Evolutionary conservation across 1,284 basidiomycete genomes (phyloP).

Genomic region (Ceratobasidium sp.): DNA sequence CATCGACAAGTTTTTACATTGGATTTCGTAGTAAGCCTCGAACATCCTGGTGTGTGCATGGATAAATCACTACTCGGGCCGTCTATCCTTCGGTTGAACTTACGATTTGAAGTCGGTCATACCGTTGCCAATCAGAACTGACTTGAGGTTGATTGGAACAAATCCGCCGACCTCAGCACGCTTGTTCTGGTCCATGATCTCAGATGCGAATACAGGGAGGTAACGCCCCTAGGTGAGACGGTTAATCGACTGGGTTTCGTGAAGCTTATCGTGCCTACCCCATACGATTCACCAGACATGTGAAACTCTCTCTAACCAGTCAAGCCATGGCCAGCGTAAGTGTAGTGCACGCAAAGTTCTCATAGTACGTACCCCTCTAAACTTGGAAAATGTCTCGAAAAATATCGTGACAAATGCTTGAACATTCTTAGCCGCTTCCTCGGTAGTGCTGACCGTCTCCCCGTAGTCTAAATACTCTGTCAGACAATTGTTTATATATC

Average conservation of each 20-base stretch:
- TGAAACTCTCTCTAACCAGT: slow-evolving; percentile 66
- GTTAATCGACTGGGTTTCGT: neutral
- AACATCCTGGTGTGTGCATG: slow-evolving; percentile 51
- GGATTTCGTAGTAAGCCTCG: slow-evolving; percentile 58
- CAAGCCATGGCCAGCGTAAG: neutral
- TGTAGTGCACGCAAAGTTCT: slow-evolving; percentile 66
- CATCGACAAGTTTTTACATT: slow-evolving; percentile 56
- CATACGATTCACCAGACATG: slow-evolving; percentile 79
- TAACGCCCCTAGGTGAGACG: slow-evolving; percentile 68
- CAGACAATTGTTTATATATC: no score
- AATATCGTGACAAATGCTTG: slow-evolving; percentile 81
- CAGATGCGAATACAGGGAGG: slow-evolving; percentile 85
- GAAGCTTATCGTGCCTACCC: slow-evolving; percentile 61
- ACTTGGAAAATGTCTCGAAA: slow-evolving; percentile 74
- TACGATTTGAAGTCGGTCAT: slow-evolving; percentile 59
- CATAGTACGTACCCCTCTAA: slow-evolving; percentile 46
- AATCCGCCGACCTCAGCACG: slow-evolving; percentile 69
- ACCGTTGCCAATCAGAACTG: slow-evolving; percentile 82
- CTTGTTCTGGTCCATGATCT: slow-evolving; percentile 84
- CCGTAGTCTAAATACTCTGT: no score
- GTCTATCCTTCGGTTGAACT: slow-evolving; percentile 1
- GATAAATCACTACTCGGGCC: neutral
- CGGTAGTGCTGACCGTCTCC: slow-evolving; percentile 75
- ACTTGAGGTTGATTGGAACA: slow-evolving; percentile 82
- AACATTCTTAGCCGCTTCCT: slow-evolving; percentile 79